Conservation (phyloP, 768 basidiomycete species). For the Inosperma sp. region DNA sequence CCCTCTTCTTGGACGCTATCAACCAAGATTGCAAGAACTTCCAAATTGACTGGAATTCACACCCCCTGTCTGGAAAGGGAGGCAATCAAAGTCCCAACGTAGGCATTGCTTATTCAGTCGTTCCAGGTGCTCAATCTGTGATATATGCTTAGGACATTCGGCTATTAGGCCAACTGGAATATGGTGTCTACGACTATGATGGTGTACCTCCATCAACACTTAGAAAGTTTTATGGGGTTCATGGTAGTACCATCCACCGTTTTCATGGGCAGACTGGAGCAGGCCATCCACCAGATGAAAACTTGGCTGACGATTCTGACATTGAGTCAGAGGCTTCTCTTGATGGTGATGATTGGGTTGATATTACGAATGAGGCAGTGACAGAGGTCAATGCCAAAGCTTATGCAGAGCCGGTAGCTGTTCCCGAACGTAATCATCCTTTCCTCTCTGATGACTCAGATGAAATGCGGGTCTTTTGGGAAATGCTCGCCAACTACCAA, state of each 20-base stretch:
- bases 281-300: constrained; percentile 1
- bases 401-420: not conserved
- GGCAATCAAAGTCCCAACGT: constrained; percentile 9
- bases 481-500: not conserved
- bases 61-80: constrained; percentile 28
- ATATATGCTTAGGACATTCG: constrained; percentile 4
- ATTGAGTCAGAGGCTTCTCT: not conserved
- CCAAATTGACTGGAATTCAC: constrained; percentile 36
- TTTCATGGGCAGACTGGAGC: constrained; percentile 1
- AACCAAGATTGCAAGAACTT: constrained; percentile 36
- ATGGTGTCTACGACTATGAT: constrained; percentile 4
- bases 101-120: not conserved
- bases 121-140: not conserved
- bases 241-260: not conserved
- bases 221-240: constrained; percentile 4
- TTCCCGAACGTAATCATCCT: not conserved
- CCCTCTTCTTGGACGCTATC: constrained; percentile 35
- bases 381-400: not conserved
- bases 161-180: constrained; percentile 7
- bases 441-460: not conserved
- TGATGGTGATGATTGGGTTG: not conserved
- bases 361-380: not conserved
- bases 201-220: not conserved
- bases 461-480: not conserved
- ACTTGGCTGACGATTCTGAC: not conserved